Conservation (phyloP, 1,284 basidiomycete genomes). For the Trametes versicolor region DNA sequence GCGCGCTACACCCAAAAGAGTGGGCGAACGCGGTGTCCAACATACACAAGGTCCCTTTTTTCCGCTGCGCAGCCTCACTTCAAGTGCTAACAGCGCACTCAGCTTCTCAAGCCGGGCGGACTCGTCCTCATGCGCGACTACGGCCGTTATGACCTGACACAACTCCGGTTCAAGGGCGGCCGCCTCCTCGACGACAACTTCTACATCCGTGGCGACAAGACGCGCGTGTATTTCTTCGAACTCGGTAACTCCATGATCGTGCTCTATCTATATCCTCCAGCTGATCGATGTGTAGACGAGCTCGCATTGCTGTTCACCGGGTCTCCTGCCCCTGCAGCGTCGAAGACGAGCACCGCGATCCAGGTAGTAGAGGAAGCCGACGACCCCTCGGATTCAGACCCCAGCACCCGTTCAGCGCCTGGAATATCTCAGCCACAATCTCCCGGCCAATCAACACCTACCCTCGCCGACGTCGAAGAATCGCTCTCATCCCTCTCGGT, state of each 20-base stretch:
- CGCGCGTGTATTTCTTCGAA: constrained; percentile 95
- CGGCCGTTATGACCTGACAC: constrained; percentile 93
- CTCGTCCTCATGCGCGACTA: constrained; percentile 92
- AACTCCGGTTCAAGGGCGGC: constrained; percentile 91
- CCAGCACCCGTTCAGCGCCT: neutral
- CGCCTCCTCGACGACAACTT: constrained; percentile 93
- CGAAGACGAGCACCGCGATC: constrained; percentile 43
- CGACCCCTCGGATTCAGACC: constrained; percentile 39
- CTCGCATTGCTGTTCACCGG: constrained; percentile 84
- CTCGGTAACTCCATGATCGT: constrained; percentile 59
- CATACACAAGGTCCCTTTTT: constrained; percentile 67
- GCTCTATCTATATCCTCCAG: neutral
- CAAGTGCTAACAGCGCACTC: constrained; percentile 8
- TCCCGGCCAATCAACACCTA: constrained; percentile 12
- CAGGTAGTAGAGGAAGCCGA: constrained; percentile 51
- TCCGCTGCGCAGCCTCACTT: neutral
- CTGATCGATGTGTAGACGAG: constrained; percentile 70
- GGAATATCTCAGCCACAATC: constrained; percentile 12
- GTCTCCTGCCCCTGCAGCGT: constrained; percentile 48
- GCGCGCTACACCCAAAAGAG: constrained; percentile 93
- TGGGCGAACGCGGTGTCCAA: constrained; percentile 91
- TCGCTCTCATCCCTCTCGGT: constrained; percentile 16
- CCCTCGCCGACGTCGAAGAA: constrained; percentile 17
- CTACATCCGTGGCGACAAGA: constrained; percentile 96
- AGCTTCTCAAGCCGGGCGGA: constrained; percentile 94